Evolutionary conservation across 768 basidiomycete species (phyloP).

Genomic region (Lactifluus pinguis): DNA sequence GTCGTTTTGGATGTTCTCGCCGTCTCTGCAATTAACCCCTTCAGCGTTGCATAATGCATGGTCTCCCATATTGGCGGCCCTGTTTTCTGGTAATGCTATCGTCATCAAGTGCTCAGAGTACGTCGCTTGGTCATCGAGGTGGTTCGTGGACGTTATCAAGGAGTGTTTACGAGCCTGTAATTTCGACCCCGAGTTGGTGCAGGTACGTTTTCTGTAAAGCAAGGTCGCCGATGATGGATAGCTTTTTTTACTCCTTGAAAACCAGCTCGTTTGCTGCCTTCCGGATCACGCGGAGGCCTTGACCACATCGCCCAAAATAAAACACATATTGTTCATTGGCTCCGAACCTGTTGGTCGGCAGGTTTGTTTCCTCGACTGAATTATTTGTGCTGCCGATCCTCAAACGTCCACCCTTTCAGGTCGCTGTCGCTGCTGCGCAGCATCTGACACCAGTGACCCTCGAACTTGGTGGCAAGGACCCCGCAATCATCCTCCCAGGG

Average conservation of each 20-base stretch:
- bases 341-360: slow-evolving; percentile 71
- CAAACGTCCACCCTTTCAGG: slow-evolving; percentile 31
- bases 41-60: slow-evolving; percentile 87
- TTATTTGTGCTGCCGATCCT: neutral
- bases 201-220: slow-evolving; percentile 35
- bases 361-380: slow-evolving; percentile 31
- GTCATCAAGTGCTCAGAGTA: slow-evolving; percentile 90
- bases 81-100: slow-evolving; percentile 86
- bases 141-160: slow-evolving; percentile 74
- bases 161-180: slow-evolving; percentile 72
- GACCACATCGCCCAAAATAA: slow-evolving; percentile 69
- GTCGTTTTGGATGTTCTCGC: slow-evolving; percentile 19
- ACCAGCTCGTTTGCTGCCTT: slow-evolving; percentile 73
- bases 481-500: slow-evolving; percentile 78
- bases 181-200: slow-evolving; percentile 81
- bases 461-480: slow-evolving; percentile 94
- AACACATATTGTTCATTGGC: slow-evolving; percentile 93
- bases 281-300: slow-evolving; percentile 80
- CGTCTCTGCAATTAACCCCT: neutral
- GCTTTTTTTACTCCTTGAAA: neutral
- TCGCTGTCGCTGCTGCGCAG: slow-evolving; percentile 76
- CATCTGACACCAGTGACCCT: slow-evolving; percentile 87
- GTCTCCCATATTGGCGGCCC: slow-evolving; percentile 84
- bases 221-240: neutral
- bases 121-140: slow-evolving; percentile 83